These are phyloP conservation scores for Triticum timopheevii DNA, from an alignment of 176 grass and related monocot genomes.

Conservation along the genomic window DNA sequence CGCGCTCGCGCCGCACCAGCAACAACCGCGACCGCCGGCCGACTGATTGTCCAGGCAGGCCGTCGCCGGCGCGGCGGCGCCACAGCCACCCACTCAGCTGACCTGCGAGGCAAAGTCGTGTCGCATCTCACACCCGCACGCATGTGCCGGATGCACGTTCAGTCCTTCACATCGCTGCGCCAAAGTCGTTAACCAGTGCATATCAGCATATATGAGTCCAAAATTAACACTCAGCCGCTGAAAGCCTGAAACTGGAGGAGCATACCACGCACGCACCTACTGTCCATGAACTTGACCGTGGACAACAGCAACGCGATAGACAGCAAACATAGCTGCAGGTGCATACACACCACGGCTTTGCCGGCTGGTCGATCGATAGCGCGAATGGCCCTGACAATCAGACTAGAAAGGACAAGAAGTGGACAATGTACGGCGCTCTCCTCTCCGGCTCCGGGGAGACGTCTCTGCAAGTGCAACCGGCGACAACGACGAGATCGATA, in stretches of 20 bases:
- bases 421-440: background rate
- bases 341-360: background rate
- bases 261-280: background rate
- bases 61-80: background rate
- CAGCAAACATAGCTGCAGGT: background rate
- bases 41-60: background rate
- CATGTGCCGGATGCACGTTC: background rate
- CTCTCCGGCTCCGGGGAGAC: background rate
- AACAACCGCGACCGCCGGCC: background rate
- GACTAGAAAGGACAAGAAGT: background rate
- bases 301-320: background rate
- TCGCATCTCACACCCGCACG: background rate
- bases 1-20: background rate
- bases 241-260: background rate
- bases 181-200: background rate
- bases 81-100: background rate
- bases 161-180: background rate
- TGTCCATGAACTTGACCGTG: background rate
- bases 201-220: too few relatives aligned
- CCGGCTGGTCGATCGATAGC: background rate
- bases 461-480: constrained; percentile 15
- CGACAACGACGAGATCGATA: constrained; percentile 31
- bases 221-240: too few relatives aligned
- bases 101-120: background rate
- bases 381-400: background rate